A percentile compares a stretch with the other conserved stretches of the same genome.
Conservation (phyloP, 2,329 filamentous ascomycete genomes). For the Fusarium austroafricanum region DNA sequence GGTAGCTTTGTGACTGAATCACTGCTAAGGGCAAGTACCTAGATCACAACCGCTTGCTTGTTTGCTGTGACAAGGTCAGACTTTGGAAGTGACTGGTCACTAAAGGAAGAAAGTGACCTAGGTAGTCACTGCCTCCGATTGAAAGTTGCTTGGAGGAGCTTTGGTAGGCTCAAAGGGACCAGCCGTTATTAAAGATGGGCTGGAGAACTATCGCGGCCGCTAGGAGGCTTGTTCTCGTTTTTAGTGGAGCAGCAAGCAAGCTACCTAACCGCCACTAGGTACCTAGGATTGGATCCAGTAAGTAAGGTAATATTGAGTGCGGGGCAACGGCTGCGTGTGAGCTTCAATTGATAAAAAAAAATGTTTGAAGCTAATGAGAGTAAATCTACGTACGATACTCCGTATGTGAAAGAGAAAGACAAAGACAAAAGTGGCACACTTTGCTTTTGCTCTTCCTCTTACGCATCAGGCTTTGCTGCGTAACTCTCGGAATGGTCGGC, state of each 20-base stretch:
- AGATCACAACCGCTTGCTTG: neutral
- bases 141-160: neutral
- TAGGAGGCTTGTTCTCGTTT: slow-evolving; percentile 15
- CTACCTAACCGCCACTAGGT: neutral
- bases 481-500: slow-evolving; percentile 35
- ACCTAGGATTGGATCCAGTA: too few species aligned
- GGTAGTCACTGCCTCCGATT: neutral
- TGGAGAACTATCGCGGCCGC: slow-evolving; percentile 18
- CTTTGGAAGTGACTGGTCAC: neutral
- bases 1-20: slow-evolving; percentile 2
- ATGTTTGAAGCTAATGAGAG: neutral
- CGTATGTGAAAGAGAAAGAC: neutral
- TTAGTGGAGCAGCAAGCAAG: slow-evolving; percentile 25
- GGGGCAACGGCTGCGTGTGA: neutral
- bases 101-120: neutral
- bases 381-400: neutral
- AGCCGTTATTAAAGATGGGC: neutral
- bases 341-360: neutral
- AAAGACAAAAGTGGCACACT: neutral
- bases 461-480: neutral
- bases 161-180: neutral
- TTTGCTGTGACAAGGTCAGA: neutral
- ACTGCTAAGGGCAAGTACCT: too few species aligned
- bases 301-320: neutral
- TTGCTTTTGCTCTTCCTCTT: neutral